Percentiles rank a stretch among this genome's conserved stretches.
Conservation (phyloP, 108 stramenopile genomes). For the Pseudonitzschia multiseries region DNA sequence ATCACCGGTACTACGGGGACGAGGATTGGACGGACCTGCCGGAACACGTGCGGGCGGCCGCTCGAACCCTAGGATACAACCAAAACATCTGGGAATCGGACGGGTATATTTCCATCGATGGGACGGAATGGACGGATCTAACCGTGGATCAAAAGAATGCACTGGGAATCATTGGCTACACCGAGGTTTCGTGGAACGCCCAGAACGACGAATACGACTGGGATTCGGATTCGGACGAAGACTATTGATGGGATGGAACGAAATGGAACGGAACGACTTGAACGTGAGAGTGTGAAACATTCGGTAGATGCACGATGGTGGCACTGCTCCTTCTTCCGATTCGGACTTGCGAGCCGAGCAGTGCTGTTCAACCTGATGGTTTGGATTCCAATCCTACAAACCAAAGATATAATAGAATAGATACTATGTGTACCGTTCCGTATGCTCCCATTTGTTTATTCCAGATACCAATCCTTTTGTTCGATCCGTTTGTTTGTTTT, state of each 20-base stretch:
- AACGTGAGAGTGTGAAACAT: too few species aligned
- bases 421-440: too few species aligned
- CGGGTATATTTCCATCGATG: slow-evolving; percentile 11
- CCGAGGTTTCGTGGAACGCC: slow-evolving; percentile 30
- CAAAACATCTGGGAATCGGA: slow-evolving; percentile 41
- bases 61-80: slow-evolving; percentile 38
- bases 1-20: slow-evolving; percentile 16
- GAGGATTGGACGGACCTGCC: slow-evolving; percentile 49
- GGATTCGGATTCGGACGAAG: neutral
- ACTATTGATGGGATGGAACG: neutral
- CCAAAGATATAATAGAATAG: too few species aligned
- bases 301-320: too few species aligned
- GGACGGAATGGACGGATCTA: slow-evolving; percentile 42
- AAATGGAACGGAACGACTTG: too few species aligned
- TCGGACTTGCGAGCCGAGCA: too few species aligned
- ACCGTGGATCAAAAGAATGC: slow-evolving; percentile 44
- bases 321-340: too few species aligned
- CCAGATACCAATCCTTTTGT: too few species aligned
- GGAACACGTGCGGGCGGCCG: slow-evolving; percentile 40
- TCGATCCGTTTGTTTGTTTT: too few species aligned
- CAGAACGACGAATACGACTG: slow-evolving; percentile 18
- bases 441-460: too few species aligned
- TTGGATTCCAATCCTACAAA: too few species aligned
- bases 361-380: too few species aligned
- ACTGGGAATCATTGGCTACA: slow-evolving; percentile 40